These are phyloP conservation scores for Scheffersomyces amazonensis DNA, from an alignment of 805 yeast genomes.

Conservation along the genomic window DNA sequence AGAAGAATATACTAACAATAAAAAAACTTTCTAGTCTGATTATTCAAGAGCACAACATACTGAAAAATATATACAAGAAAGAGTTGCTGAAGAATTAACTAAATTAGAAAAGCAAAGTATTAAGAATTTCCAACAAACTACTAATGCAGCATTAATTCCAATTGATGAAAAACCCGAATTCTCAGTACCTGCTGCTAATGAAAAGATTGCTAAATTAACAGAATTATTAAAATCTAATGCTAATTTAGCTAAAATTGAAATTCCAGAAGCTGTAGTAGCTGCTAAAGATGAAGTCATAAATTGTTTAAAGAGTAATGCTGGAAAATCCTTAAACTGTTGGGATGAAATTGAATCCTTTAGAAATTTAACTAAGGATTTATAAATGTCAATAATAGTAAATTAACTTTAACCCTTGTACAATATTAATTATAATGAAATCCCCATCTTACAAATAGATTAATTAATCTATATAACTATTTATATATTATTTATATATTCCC, in stretches of 20 bases:
- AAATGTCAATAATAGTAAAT: too few relatives aligned
- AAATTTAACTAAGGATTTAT: conserved; percentile 50
- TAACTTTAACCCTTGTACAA: too few relatives aligned
- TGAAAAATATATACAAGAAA: conserved; percentile 62
- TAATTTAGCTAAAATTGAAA: conserved; percentile 27
- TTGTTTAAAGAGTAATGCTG: conserved; percentile 63
- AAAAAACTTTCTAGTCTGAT: conserved; percentile 54
- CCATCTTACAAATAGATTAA: too few relatives aligned
- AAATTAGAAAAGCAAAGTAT: conserved; percentile 53
- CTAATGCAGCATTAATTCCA: conserved; percentile 40
- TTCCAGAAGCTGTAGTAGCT: conserved; percentile 36
- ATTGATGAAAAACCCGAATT: conserved; percentile 26
- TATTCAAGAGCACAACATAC: conserved; percentile 69
- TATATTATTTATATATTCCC: too few relatives aligned
- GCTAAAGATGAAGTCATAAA: conserved; percentile 50
- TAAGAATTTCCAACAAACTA: conserved; percentile 47
- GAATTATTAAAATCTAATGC: conserved; percentile 32
- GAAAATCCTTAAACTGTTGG: conserved; percentile 76
- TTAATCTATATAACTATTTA: too few relatives aligned
- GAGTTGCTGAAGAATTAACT: conserved; percentile 57
- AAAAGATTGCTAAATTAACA: conserved; percentile 38
- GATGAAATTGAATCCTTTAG: conserved; percentile 73
- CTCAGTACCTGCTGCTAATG: conserved; percentile 32
- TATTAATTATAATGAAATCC: too few relatives aligned
- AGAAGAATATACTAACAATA: conserved; percentile 9